Base-by-base conservation (phyloP, 208 protist genomes). In the Trypanosoma vivax region DNA sequence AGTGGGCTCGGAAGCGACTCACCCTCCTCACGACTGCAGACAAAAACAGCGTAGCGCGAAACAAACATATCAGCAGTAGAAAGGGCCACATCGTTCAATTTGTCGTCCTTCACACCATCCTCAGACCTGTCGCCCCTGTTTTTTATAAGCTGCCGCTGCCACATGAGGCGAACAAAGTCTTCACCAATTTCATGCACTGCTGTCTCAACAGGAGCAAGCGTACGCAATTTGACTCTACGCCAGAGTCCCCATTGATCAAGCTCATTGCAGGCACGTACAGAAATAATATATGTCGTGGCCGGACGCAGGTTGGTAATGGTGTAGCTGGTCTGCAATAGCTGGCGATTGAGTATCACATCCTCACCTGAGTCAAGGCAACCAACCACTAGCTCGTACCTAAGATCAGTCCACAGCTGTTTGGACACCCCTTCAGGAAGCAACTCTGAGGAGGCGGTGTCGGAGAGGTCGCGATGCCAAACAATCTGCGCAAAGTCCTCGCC, bases 371-470 rank as follows among this genome's bases (percentile, higher is more conserved):
- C 70, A 18, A 87, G 37, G 60, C 76, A 92, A 30, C 77, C 82
- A 23, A 96, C 78, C 14, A 92, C 73, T 18, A 96, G 64, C 48
- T 96, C 90, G 72, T 94, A 96, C 73, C 91, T 94, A 18, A 94
- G 63, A 42, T 71, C 70, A 23, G 68, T 60, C 76, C 82, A 87
- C 41, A 42, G 31, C 9, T 65, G 37, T 7, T 57, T 7, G 27
- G 37, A 23, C 18, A 38, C 13, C 18, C 21, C 28, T 33, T 47
- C 9, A 18, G 35, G 13, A 7, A 34, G 5, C 25, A 43, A 37
- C 1, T 6, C 13, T 4, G 35, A 33, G 47, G 16, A 3, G 28
- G 38, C 34, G 0, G 37, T 45, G 19, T 78, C 65, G 2, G 64
- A 53, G 2, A 92, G 60, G 7, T 67, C 82, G 30, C 80, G 82